Evolutionary conservation across 176 grass and related monocot genomes (phyloP).

Genomic region (Elaeis guineensis): DNA sequence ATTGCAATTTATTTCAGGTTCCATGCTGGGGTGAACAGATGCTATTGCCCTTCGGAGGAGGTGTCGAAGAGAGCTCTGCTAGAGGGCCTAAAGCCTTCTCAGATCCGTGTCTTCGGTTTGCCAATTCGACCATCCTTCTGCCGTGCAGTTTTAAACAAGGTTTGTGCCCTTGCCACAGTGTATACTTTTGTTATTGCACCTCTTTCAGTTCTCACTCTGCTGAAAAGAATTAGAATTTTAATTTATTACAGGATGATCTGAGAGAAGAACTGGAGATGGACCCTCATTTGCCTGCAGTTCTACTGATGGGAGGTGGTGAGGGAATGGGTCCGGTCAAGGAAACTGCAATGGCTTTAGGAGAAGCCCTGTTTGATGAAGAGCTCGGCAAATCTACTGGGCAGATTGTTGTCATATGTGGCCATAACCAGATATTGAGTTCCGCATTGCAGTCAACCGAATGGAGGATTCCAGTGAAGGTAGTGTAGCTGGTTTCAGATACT

Average conservation of each 20-base stretch:
- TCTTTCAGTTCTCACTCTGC: background rate
- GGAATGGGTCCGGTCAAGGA: conserved; percentile 77
- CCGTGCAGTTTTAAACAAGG: conserved; percentile 62
- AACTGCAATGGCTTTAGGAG: conserved; percentile 50
- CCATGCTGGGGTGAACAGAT: conserved; percentile 65
- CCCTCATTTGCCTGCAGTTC: conserved; percentile 52
- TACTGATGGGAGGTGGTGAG: conserved; percentile 79
- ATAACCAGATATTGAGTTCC: conserved; percentile 47
- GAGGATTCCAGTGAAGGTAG: conserved; percentile 76
- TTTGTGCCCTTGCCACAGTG: background rate
- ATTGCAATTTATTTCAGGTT: conserved; percentile 35
- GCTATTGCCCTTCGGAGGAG: conserved; percentile 75
- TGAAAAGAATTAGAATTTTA: background rate
- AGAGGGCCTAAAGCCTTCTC: conserved; percentile 49
- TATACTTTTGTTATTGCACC: background rate
- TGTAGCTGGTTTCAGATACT: background rate
- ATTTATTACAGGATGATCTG: conserved; percentile 40
- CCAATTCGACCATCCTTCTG: conserved; percentile 86
- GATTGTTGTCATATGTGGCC: conserved; percentile 59
- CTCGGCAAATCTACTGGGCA: conserved; percentile 36
- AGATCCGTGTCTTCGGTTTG: conserved; percentile 62
- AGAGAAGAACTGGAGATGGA: conserved; percentile 57
- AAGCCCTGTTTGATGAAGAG: conserved; percentile 43
- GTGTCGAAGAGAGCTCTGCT: conserved; percentile 55
- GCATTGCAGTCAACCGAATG: conserved; percentile 32